phyloP scores from a whole-genome alignment of 129 eudicot species.

The Deinandra increscens region DNA sequence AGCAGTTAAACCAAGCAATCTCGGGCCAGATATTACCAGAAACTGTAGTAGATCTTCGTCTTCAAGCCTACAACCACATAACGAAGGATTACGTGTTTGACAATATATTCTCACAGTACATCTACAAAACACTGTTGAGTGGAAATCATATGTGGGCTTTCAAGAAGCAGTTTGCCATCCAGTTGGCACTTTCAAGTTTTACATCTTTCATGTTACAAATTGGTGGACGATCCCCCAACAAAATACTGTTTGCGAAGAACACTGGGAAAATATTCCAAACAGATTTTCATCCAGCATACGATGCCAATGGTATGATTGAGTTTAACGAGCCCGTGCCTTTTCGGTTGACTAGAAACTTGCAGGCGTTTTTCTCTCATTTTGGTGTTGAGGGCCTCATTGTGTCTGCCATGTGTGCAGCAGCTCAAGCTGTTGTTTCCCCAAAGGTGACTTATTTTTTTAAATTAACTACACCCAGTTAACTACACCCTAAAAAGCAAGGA shows the following conservation, averaged over 20 bases:
- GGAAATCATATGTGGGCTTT: conserved; percentile 98
- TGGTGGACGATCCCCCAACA: conserved; percentile 98
- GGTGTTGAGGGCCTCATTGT: conserved; percentile 96
- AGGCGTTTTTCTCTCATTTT: conserved; percentile 91
- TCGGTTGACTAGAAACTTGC: conserved; percentile 88
- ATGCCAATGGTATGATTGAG: conserved; percentile 95
- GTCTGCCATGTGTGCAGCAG: conserved; percentile 93
- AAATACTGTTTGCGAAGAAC: conserved; percentile 87
- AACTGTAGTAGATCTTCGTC: conserved; percentile 92
- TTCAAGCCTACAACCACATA: conserved; percentile 85
- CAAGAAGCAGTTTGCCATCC: conserved; percentile 96
- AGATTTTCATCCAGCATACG: conserved; percentile 97
- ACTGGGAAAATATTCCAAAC: conserved; percentile 96
- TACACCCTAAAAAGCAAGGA: neutral
- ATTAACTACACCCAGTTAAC: neutral
- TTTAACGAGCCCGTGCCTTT: conserved; percentile 96
- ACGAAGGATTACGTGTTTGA: conserved; percentile 72
- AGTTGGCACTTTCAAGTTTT: conserved; percentile 93
- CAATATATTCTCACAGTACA: conserved; percentile 89
- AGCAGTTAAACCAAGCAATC: conserved; percentile 95
- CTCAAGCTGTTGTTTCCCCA: conserved; percentile 94
- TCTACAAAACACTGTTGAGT: conserved; percentile 79
- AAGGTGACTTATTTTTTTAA: conserved; percentile 44
- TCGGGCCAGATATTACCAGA: conserved; percentile 92
- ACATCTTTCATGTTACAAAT: conserved; percentile 91